Base-by-base conservation (phyloP, 306 rosid species). In the Vigna nakashimae region DNA sequence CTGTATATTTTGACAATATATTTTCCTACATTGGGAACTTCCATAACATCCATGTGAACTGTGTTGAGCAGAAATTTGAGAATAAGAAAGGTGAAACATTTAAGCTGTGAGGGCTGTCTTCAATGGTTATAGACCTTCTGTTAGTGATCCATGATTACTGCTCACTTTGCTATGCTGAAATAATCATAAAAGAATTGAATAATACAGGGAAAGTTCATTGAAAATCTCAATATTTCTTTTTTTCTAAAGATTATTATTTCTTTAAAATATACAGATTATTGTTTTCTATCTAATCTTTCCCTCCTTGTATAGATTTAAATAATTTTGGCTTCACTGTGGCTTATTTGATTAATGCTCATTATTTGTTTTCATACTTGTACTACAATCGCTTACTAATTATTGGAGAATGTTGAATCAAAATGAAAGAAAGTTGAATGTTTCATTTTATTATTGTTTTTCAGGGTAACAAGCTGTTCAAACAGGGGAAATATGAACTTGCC, bases 381-480 rank as follows among this genome's bases (percentile, higher is more conserved):
- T 55, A 32, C 55, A 17, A 63, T 52, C 43, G 12, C 34, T 43
- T 52, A 13, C 1, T 5, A 28, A 17, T 49, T 56, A 42, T 73
- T 24, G 73, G 5, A 30, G 5, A 30, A 30, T 30, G 38, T 34
- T 34, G 38, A 77, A 7, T 36, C 26, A 59, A 57, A 73, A 4
- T 49, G 40, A 60, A 51, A 64, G 20, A 45, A 74, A 40, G 56
- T 65, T 77, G 60, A 28, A 79, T 79, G 60, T 80, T 10, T 62
- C 73, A 43, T 80, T 72, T 60, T 82, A 34, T 63, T 63, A 30
- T 84, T 80, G 43, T 43, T 62, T 86, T 85, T 73, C 88, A 95
- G 98, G 99, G 99, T 48, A 96, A 96, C 88, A 91, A 96, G 79
- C 90, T 96, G 48, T 96, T 91, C 90, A 96, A 92, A 90, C 98